A percentile compares a stretch with the other conserved stretches of the same genome.
Conservation (phyloP, 768 basidiomycete species). For the Scleroderma citrinum region DNA sequence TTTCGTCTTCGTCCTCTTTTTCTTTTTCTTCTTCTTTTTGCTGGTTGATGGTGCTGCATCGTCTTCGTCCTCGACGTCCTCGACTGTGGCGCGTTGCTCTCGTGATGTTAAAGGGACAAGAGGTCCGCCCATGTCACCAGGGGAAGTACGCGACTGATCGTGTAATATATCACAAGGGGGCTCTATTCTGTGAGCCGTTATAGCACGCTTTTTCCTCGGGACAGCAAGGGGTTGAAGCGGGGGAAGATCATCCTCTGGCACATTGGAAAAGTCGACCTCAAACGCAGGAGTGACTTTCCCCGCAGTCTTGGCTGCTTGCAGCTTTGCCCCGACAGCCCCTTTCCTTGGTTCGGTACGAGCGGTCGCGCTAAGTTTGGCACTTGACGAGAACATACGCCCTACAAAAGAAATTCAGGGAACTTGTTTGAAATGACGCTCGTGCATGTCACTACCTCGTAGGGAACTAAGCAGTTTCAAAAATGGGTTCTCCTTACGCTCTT, state of each 20-base stretch:
- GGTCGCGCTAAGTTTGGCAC: constrained; percentile 38
- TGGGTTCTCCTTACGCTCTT: constrained; percentile 63
- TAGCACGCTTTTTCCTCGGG: constrained; percentile 7
- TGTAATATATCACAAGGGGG: neutral
- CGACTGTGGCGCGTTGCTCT: constrained; percentile 44
- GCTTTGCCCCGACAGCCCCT: constrained; percentile 18
- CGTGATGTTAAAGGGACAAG: constrained; percentile 26
- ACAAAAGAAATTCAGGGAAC: constrained; percentile 1
- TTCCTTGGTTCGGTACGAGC: constrained; percentile 30
- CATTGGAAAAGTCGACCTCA: constrained; percentile 4
- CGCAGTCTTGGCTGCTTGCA: constrained; percentile 8
- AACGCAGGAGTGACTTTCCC: constrained; percentile 7
- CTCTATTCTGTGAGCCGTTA: constrained; percentile 4
- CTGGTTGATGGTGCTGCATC: constrained; percentile 27
- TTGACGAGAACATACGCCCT: constrained; percentile 63
- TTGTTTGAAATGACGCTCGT: neutral
- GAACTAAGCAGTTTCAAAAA: constrained; percentile 74
- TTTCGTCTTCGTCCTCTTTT: constrained; percentile 77
- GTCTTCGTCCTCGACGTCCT: constrained; percentile 72
- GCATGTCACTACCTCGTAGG: constrained; percentile 48
- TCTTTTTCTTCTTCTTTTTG: constrained; percentile 71
- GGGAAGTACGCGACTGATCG: neutral
- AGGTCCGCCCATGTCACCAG: constrained; percentile 7
- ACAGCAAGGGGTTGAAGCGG: constrained; percentile 3
- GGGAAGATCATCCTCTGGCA: constrained; percentile 8